A percentile compares a stretch with the other conserved stretches of the same genome.
Conservation (phyloP, 306 rosid genomes). For the Malus domestica region ASM211411v1 NC_041804.1:3366501-3367000, state of each 20-base stretch:
- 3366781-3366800: conserved; percentile 84
- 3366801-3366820: conserved; percentile 71
- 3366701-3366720: conserved; percentile 89
- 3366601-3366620: conserved; percentile 85
- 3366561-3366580: conserved; percentile 43
- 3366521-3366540: conserved; percentile 56
- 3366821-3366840: conserved; percentile 92
- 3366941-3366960: neutral
- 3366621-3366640: conserved; percentile 95
- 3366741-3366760: conserved; percentile 85
- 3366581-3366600: conserved; percentile 49
- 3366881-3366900: conserved; percentile 90
- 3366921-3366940: neutral
- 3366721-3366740: conserved; percentile 67
- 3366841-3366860: conserved; percentile 96
- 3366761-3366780: conserved; percentile 59
- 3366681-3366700: conserved; percentile 77
- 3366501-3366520: conserved; percentile 64
- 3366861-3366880: conserved; percentile 73
- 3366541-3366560: conserved; percentile 37
- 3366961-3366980: neutral
- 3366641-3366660: conserved; percentile 65
- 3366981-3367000: neutral
- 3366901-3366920: conserved; percentile 11
- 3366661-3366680: conserved; percentile 55